Conservation (phyloP, 2,329 filamentous ascomycete genomes). For the Cladophialophora yegresii region DNA sequence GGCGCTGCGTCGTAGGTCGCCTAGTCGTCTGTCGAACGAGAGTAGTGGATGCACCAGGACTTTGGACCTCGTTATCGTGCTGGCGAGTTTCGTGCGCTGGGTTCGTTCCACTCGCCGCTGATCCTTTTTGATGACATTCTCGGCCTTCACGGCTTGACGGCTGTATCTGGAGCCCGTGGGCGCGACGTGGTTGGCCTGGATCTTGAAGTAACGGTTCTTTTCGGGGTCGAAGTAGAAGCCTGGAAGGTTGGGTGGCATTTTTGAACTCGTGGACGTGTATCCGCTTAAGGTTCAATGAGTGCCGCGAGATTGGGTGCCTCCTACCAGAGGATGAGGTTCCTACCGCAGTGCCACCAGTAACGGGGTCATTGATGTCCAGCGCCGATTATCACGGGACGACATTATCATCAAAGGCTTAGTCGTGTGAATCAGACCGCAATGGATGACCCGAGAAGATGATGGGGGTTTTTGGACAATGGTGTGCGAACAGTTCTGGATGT, state of each 20-base stretch:
- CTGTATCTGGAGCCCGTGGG: constrained; percentile 55
- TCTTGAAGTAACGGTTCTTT: constrained; percentile 60
- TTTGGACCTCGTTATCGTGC: constrained; percentile 27
- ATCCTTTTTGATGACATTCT: constrained; percentile 50
- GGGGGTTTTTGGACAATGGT: too few species aligned
- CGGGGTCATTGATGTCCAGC: neutral
- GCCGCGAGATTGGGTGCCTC: neutral
- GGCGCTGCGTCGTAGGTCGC: constrained; percentile 10
- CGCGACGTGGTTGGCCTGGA: constrained; percentile 58
- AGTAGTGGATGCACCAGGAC: constrained; percentile 31
- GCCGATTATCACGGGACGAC: too few species aligned
- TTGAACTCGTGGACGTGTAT: neutral
- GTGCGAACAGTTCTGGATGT: neutral
- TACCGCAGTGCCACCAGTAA: neutral
- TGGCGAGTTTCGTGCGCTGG: constrained; percentile 1
- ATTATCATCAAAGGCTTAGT: too few species aligned
- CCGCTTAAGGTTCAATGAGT: neutral
- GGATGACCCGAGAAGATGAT: too few species aligned
- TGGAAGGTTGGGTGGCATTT: constrained; percentile 35
- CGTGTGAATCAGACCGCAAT: too few species aligned
- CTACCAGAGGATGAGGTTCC: neutral
- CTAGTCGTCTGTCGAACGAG: constrained; percentile 26
- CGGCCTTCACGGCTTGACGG: constrained; percentile 60
- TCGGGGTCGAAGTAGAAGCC: constrained; percentile 26
- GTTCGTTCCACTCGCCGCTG: constrained; percentile 30